Base-by-base conservation (phyloP, 108 stramenopile species). In the Asterionellopsis glacialis region DNA sequence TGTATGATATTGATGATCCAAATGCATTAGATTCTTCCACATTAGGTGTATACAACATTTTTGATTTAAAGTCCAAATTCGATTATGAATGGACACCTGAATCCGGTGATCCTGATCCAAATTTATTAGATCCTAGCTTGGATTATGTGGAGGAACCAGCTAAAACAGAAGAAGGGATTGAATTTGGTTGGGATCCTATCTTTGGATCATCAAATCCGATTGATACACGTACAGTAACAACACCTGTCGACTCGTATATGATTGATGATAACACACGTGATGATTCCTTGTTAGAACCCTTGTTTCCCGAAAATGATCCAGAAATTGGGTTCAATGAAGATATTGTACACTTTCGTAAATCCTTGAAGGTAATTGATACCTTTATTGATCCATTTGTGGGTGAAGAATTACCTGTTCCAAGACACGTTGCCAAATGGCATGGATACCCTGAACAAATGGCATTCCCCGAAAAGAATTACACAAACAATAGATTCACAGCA, bases 401-500 rank as follows among this genome's bases (percentile, higher is more conserved):
- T 2, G 58, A 59, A 27, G 51, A 51, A 27, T 70, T 85, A 76
- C 66, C 72, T 44, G 68, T 87, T 25, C 91, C 91, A 11, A 65
- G 75, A 11, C 82, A 88, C 56, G 78, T 69, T 9, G 85, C 87
- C 50, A 85, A 79, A 45, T 93, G 91, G 91, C 77, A 89, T 59
- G 91, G 91, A 42, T 79, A 85, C 56, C 87, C 87, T 9, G 85
- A 88, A 64, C 66, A 58, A 40, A 42, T 80, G 54, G 66, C 59
- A 16, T 88, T 65, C 42, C 79, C 82, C 1, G 66, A 69, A 13
- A 67, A 85, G 57, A 75, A 84, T 18, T 85, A 79, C 60, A 69
- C 72, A 23, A 87, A 93, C 67, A 93, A 93, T 77, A 74, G 87
- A 5, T 93, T 89, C 56, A 87, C 86, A 13, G 69, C 80, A 40